Base-by-base conservation (phyloP, 768 basidiomycete genomes). In the Pseudohyphozyma bogoriensis region DNA sequence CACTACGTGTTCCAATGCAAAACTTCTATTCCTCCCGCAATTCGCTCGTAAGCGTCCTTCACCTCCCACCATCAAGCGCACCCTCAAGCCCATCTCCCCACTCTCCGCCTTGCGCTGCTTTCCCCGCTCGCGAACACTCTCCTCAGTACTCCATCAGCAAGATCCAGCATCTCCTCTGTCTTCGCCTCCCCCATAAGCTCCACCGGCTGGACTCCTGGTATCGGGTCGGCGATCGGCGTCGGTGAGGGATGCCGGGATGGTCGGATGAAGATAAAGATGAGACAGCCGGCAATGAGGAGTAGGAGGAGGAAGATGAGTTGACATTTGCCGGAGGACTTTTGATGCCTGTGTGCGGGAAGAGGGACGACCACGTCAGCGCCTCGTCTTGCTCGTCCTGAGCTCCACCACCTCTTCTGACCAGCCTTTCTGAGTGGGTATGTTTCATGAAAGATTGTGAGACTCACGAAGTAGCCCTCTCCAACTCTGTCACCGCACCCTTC, bases 231-330 rank as follows among this genome's bases (percentile, higher is more conserved):
- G 5, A 13, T 36, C 28, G 24, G 51, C 5, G 22, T 32, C 11
- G 36, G 31, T 8, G 44, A 56, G 18, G 35, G 16, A 13, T 9
- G 12, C 36, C 45, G 45, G 1, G 40, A 40, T 6, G 65, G 61
- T 28, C 51, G 49, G 79, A 93, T 89, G 59, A 96, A 85, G 70
- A 99, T 80, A 51, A 91, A 82, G 64, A 96, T 69, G 69, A 93
- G 80, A 58, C 91, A 81, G 18, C 86, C 89, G 70, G 91, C 81
- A 69, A 97, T 92, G 71, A 93, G 80, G 39, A 99, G 80, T 50
- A 96, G 64, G 42, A 99, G 80, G 50, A 97, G 79, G 72, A 97
- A 86, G 59, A 99, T 97, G 74, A 90, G 89, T 73, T 86, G 85
- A 75, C 93, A 81, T 70, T 89, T 81, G 44, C 93, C 91, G 3